phyloP scores from a whole-genome alignment of 2,329 filamentous ascomycete genomes.

The Orbilia blumenaviensis region DNA sequence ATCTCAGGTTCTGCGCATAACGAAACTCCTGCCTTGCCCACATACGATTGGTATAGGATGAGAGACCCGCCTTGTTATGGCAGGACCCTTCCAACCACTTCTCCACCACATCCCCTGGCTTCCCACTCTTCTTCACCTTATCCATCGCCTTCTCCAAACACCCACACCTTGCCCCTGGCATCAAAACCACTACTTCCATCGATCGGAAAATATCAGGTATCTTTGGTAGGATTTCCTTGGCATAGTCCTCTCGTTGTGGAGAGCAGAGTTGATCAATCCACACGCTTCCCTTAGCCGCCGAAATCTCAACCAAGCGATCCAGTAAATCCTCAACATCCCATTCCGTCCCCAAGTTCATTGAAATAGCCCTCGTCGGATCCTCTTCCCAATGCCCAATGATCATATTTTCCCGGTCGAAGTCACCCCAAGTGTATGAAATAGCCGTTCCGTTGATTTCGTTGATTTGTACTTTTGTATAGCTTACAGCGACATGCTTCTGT shows the following conservation, averaged over 20 bases:
- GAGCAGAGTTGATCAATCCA: constrained; percentile 50
- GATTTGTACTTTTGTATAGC: constrained; percentile 42
- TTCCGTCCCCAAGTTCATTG: constrained; percentile 48
- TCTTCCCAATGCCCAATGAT: constrained; percentile 48
- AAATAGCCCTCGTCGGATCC: constrained; percentile 41
- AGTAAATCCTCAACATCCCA: constrained; percentile 48
- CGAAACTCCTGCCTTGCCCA: constrained; percentile 52
- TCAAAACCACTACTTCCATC: constrained; percentile 50
- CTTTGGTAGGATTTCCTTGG: constrained; percentile 45
- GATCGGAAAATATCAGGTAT: constrained; percentile 49
- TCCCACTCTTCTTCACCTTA: constrained; percentile 12
- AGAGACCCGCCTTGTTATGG: constrained; percentile 49
- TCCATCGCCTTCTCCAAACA: constrained; percentile 41
- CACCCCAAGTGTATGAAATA: constrained; percentile 51
- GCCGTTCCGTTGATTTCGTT: constrained; percentile 37
- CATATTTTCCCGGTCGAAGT: constrained; percentile 48
- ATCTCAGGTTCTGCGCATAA: constrained; percentile 37
- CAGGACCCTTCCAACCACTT: constrained; percentile 42
- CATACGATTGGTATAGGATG: constrained; percentile 52
- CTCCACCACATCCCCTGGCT: constrained; percentile 26
- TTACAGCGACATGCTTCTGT: constrained; percentile 40
- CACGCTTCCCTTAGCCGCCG: constrained; percentile 24
- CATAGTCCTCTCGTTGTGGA: constrained; percentile 44
- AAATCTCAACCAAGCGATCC: constrained; percentile 43
- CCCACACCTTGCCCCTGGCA: constrained; percentile 38